These are phyloP conservation scores for Podospora didyma DNA, from an alignment of 495 filamentous ascomycete genomes.

Conservation along the genomic window DNA sequence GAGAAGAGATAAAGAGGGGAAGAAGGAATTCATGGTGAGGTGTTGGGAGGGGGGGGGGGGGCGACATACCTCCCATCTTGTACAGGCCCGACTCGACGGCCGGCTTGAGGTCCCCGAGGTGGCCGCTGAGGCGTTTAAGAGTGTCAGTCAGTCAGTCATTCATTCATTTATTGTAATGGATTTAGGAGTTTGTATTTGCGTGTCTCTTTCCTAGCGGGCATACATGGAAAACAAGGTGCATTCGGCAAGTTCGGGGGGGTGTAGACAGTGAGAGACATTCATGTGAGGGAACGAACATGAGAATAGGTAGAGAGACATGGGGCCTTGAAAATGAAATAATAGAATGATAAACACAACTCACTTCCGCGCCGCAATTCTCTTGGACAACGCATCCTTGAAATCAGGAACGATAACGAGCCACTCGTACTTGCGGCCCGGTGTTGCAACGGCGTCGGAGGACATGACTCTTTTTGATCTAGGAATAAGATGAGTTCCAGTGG, in stretches of 20 bases:
- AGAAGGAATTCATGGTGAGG: background rate
- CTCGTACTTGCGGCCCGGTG: conserved; percentile 52
- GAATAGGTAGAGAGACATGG: too few species aligned
- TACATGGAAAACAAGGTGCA: too few species aligned
- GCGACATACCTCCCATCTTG: conserved; percentile 52
- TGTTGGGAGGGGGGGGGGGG: background rate
- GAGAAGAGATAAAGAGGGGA: background rate
- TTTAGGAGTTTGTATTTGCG: too few species aligned
- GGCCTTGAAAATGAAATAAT: background rate
- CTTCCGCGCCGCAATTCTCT: conserved; percentile 69
- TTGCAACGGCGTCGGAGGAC: conserved; percentile 23
- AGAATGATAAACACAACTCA: conserved; percentile 37
- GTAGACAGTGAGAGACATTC: too few species aligned
- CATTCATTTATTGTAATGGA: too few species aligned
- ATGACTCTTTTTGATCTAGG: conserved; percentile 27
- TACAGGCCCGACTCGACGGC: conserved; percentile 41
- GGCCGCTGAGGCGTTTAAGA: conserved; percentile 39
- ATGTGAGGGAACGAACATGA: too few species aligned
- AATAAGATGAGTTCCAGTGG: too few species aligned
- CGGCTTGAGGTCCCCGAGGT: conserved; percentile 50
- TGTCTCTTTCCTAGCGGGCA: too few species aligned
- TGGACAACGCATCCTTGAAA: conserved; percentile 57
- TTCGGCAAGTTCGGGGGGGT: too few species aligned
- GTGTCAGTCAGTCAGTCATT: background rate
- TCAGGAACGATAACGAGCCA: conserved; percentile 87